These are phyloP conservation scores for Wallacemonas collosoma DNA, from an alignment of 208 protist genomes.

Conservation along the genomic window DNA sequence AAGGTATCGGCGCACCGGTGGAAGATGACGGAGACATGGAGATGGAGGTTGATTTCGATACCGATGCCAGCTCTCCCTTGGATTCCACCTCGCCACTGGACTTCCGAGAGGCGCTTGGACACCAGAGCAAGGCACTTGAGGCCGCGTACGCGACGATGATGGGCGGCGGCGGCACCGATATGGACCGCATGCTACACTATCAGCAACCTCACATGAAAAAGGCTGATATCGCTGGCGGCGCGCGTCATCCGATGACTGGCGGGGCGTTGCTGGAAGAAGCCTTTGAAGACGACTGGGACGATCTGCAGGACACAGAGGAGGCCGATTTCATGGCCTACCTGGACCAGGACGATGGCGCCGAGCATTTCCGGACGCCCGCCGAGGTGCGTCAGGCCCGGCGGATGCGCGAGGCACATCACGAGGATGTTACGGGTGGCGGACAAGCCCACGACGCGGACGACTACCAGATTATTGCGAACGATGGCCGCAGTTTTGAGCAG, in stretches of 20 bases:
- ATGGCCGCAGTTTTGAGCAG: slow-evolving; percentile 30
- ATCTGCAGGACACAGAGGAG: slow-evolving; percentile 48
- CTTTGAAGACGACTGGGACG: slow-evolving; percentile 51
- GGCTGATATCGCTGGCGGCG: not conserved
- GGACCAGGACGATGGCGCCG: slow-evolving; percentile 63
- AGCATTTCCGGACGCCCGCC: slow-evolving; percentile 48
- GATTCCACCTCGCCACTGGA: slow-evolving; percentile 1
- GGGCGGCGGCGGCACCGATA: slow-evolving; percentile 18
- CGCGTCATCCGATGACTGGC: not conserved
- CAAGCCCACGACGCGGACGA: slow-evolving; percentile 26
- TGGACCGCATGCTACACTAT: slow-evolving; percentile 36
- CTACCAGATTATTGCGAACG: slow-evolving; percentile 33
- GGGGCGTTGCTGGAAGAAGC: slow-evolving; percentile 6
- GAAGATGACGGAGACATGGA: not conserved
- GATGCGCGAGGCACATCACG: not conserved
- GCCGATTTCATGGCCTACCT: slow-evolving; percentile 82
- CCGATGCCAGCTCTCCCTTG: not conserved
- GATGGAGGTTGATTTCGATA: not conserved
- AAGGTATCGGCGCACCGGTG: slow-evolving; percentile 31
- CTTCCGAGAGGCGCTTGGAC: slow-evolving; percentile 14
- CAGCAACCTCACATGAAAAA: not conserved
- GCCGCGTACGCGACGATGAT: slow-evolving; percentile 26
- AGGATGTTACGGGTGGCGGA: not conserved
- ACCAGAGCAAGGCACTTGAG: slow-evolving; percentile 20
- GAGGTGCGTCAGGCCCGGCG: slow-evolving; percentile 45